Evolutionary conservation across 2,329 filamentous ascomycete species (phyloP), one percentile per base, ranked within the genome.

Genomic region (Stagonosporopsis cucurbitacearum): DNA sequence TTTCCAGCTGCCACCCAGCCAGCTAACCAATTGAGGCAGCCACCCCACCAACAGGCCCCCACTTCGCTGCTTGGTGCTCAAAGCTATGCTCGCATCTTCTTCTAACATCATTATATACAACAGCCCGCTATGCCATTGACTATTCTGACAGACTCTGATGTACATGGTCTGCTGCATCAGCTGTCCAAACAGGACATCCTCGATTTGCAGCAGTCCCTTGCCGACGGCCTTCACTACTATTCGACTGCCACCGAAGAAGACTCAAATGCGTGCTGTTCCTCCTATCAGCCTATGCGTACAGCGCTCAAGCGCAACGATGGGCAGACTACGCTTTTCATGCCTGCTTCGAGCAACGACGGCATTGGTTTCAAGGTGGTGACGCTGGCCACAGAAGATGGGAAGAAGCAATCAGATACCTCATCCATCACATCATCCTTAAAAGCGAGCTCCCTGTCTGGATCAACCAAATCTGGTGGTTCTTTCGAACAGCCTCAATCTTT

Each of bases 341-440:
- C 88, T 2, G 86, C 86, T 12, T 86, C 80, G 35, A 85, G 83
- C 13, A 81, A 83, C 26, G 79, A 81, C 36, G 81, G 83, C 2
- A 78, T 87, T 17, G 87, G 86, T 6, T 83, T 89, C 59, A 89
- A 89, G 70, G 84, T 89, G 37, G 82, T 89, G 37, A 86, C 84
- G 9, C 71, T 87, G 13, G 72, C 79, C 28, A 77, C 70, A 2
- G 69, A 73, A 32, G 71, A 74, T 36, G 42, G 40, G 6, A 62
- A 54, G 69, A 63, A 71, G 63, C 61, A 58, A 12, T 54, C 46
- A 19, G 62, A 60, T 9, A 58, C 69, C 39, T 65, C 69, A 1
- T 69, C 76, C 54, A 75, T 72, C 54, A 56, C 63, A 15, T 79
- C 60, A 32, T 73, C 73, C 1, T 45, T 73, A 22, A 63, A 66